phyloP scores from a whole-genome alignment of 2,329 filamentous ascomycete species.

The Trichophyton rubrum region DNA sequence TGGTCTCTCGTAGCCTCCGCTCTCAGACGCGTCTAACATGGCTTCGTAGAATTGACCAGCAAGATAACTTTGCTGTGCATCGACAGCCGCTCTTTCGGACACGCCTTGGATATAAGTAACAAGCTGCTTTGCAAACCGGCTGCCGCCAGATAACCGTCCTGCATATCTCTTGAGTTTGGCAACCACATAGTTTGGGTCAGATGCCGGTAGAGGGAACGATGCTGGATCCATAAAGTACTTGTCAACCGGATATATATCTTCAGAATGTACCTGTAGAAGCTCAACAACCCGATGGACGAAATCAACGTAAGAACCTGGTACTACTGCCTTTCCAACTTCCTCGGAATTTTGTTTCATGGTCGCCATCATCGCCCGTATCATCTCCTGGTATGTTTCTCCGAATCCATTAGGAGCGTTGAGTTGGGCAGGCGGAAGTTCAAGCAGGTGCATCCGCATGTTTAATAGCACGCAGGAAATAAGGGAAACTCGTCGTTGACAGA shows the following conservation, averaged over 20 bases:
- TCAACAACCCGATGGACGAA: slow-evolving; percentile 50
- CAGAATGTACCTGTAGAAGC: slow-evolving; percentile 48
- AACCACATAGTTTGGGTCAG: slow-evolving; percentile 51
- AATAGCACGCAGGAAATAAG: slow-evolving; percentile 45
- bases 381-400: slow-evolving; percentile 36
- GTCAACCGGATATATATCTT: slow-evolving; percentile 43
- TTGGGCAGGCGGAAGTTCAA: slow-evolving; percentile 27
- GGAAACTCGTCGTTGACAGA: slow-evolving; percentile 42
- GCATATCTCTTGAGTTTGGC: slow-evolving; percentile 48
- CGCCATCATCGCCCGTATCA: slow-evolving; percentile 46
- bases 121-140: slow-evolving; percentile 41
- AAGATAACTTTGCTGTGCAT: slow-evolving; percentile 46
- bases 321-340: slow-evolving; percentile 34
- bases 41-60: slow-evolving; percentile 42
- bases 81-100: slow-evolving; percentile 45
- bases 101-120: slow-evolving; percentile 48
- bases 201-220: slow-evolving; percentile 47
- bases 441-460: slow-evolving; percentile 45
- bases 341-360: slow-evolving; percentile 50
- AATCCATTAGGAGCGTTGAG: slow-evolving; percentile 22
- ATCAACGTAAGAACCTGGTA: slow-evolving; percentile 44
- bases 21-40: slow-evolving; percentile 34
- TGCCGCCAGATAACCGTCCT: slow-evolving; percentile 37
- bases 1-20: slow-evolving; percentile 27
- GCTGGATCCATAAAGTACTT: slow-evolving; percentile 49